phyloP scores from a whole-genome alignment of 441 rosid species.

The Arabidopsis hybrid region DNA sequence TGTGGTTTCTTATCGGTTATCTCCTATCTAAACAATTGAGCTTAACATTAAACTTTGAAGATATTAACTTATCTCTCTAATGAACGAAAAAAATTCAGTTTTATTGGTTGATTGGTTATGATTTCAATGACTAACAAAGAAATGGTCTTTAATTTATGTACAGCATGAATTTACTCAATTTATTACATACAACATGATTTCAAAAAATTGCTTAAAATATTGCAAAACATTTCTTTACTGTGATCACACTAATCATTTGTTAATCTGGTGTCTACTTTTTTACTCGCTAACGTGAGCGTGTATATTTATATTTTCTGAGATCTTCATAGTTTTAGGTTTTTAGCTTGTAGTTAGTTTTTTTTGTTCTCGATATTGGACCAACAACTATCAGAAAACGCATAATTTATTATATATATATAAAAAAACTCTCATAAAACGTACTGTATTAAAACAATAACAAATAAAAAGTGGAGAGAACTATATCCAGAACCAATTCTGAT shows the following conservation, averaged over 20 bases:
- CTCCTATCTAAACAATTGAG: background rate
- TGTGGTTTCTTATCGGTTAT: conserved; percentile 27
- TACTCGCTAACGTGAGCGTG: background rate
- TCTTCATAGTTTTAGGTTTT: background rate
- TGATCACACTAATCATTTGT: background rate
- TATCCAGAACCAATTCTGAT: background rate
- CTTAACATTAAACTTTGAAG: background rate
- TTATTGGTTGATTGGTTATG: conserved; percentile 38
- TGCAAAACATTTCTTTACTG: background rate
- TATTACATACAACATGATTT: background rate
- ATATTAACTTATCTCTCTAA: background rate
- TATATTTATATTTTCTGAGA: background rate
- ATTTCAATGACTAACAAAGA: conserved; percentile 18
- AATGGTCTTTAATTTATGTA: conserved; percentile 4
- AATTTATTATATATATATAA: too few relatives aligned
- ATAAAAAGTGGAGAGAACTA: background rate
- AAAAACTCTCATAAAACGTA: too few relatives aligned
- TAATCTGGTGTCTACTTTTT: background rate
- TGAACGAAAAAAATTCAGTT: background rate
- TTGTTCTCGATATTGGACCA: background rate
- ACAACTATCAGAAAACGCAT: conserved; percentile 17
- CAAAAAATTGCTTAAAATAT: background rate
- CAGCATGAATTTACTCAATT: too few relatives aligned
- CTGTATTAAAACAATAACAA: background rate
- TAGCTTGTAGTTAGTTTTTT: background rate